These are phyloP conservation scores for Agapanthus africanus DNA, from an alignment of 106 monocot genomes.

Conservation along the genomic window DNA sequence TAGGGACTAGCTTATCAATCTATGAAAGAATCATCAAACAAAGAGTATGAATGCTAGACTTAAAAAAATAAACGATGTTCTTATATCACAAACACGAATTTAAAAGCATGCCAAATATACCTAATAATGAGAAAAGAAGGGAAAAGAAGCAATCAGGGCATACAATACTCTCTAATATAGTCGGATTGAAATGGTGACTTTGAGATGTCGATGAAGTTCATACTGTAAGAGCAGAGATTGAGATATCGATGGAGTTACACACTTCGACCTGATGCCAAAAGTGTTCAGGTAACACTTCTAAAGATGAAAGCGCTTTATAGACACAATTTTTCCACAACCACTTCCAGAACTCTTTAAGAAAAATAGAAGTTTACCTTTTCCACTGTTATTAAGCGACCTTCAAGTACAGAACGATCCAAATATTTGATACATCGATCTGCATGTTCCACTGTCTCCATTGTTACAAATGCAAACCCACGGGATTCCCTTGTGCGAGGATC, in stretches of 20 bases:
- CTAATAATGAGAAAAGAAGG: conserved; percentile 4
- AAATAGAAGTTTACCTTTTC: conserved; percentile 49
- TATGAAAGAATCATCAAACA: neutral
- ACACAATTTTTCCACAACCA: neutral
- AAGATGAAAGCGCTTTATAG: conserved; percentile 16
- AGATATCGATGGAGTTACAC: conserved; percentile 55
- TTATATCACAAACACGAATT: neutral
- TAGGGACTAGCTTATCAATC: neutral
- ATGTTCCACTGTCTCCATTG: conserved; percentile 65
- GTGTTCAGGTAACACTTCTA: conserved; percentile 43
- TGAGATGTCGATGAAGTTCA: conserved; percentile 51
- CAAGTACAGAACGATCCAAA: conserved; percentile 65
- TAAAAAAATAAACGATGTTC: neutral
- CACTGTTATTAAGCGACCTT: conserved; percentile 75
- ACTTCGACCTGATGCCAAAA: conserved; percentile 61
- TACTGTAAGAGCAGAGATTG: conserved; percentile 55
- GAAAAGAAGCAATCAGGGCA: conserved; percentile 34
- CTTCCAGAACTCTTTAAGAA: neutral
- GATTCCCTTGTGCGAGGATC: conserved; percentile 83
- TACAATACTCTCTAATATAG: conserved; percentile 46
- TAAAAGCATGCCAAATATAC: conserved; percentile 10
- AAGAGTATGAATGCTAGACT: neutral
- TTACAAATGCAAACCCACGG: conserved; percentile 88
- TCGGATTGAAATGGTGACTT: conserved; percentile 36
- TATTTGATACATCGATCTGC: conserved; percentile 64